phyloP scores from a whole-genome alignment of 2,329 filamentous ascomycete species.

The Fusarium torreyae region DNA sequence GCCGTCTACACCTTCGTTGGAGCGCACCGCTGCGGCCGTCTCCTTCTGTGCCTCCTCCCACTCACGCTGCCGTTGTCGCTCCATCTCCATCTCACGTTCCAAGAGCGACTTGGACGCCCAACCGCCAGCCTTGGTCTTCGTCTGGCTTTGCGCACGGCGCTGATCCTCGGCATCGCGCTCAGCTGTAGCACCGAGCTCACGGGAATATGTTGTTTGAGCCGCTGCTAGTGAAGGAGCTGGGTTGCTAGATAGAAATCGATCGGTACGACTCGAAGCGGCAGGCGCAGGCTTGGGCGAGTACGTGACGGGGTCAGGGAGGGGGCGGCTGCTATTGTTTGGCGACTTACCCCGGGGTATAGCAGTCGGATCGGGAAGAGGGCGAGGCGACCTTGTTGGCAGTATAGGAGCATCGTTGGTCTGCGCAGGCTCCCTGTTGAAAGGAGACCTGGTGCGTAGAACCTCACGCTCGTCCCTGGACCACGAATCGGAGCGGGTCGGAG shows the following conservation, averaged over 20 bases:
- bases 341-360: conserved; percentile 39
- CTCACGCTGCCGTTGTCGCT: conserved; percentile 81
- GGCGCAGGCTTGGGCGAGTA: conserved; percentile 41
- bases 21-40: conserved; percentile 68
- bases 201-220: conserved; percentile 67
- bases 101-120: conserved; percentile 79
- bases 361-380: conserved; percentile 69
- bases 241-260: conserved; percentile 71
- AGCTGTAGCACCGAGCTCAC: conserved; percentile 68
- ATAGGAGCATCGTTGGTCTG: conserved; percentile 48
- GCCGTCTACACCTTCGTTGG: conserved; percentile 70
- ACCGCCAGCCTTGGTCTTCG: conserved; percentile 73
- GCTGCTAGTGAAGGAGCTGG: conserved; percentile 61
- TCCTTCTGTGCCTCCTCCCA: conserved; percentile 84
- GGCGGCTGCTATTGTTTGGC: conserved; percentile 32
- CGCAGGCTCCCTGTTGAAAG: conserved; percentile 57
- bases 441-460: conserved; percentile 69
- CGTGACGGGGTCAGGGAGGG: conserved; percentile 43
- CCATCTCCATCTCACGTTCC: conserved; percentile 85
- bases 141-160: conserved; percentile 70
- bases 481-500: conserved; percentile 69
- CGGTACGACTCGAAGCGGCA: conserved; percentile 64
- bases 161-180: conserved; percentile 76
- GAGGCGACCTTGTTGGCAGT: conserved; percentile 53
- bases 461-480: conserved; percentile 77